Evolutionary conservation across 768 basidiomycete genomes (phyloP), one percentile per base, ranked within the genome.

Genomic region (Mycena haematopus): DNA sequence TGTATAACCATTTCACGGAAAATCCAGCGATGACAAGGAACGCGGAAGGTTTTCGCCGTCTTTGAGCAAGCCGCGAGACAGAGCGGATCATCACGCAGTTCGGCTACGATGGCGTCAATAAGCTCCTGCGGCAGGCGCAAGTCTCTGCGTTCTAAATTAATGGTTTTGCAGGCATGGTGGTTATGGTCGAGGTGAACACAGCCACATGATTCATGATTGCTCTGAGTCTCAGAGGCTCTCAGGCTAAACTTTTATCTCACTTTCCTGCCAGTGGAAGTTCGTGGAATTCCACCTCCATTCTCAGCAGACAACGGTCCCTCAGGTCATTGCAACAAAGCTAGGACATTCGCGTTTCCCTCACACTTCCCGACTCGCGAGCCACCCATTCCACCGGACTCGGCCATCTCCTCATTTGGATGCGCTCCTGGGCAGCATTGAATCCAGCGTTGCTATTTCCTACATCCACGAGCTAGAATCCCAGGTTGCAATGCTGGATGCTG

Each of bases 1-100:
- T 38, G 45, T 22, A 60, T 21, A 14, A 54, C 22, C 44, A 60
- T 14, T n/a, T 31, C 14, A 19, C 36, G 44, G 33, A 60, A 60
- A 21, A 60, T 60, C 29, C 44, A 35, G 10, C 59, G 52, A 15
- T 60, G 59, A n/a, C 59, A 53, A 8, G 59, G 52, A 5, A 36
- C 27, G 19, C 33, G 33, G 35, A 60, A 60, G 9, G 44, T 24
- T 29, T 29, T 60, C 29, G 59, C 51, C 15, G 59, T 46, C 22
- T 46, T 25, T 29, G 45, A 53, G 45, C 52, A 60, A 36, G 52
- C 33, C 1, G 22, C 10, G 25, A 60, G 59, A 24, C 19, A 47
- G 9, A 52, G 15, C 2, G 42, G 15, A 13, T 38, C 35, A 33
- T 58, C 49, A 2, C 40, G 25, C 19, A 60, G 13, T 47, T 60